phyloP scores from a whole-genome alignment of 306 rosid genomes.

The Elaeagnus macrophylla region DNA sequence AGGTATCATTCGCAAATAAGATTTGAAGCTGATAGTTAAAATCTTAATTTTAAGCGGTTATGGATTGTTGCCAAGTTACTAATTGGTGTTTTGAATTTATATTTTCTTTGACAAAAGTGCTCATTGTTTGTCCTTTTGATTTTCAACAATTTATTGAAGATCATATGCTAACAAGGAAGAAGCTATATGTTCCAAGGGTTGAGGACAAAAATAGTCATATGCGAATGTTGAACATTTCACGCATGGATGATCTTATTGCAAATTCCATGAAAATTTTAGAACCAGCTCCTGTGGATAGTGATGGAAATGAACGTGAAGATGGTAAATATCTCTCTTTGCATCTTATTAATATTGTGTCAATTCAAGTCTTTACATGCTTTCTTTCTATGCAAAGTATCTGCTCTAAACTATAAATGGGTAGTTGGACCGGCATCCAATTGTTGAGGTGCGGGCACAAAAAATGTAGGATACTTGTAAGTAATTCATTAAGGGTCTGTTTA shows the following conservation, averaged over 20 bases:
- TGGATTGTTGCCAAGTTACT: conserved; percentile 1
- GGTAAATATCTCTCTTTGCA: conserved; percentile 39
- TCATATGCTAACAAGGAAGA: conserved; percentile 36
- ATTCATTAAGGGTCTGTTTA: no score
- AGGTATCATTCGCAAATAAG: conserved; percentile 22
- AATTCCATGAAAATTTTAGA: conserved; percentile 91
- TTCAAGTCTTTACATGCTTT: not conserved
- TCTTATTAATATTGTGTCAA: not conserved
- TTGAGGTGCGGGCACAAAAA: no score
- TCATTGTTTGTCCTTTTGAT: conserved; percentile 18
- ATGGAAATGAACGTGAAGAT: conserved; percentile 78
- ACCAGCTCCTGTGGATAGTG: conserved; percentile 67
- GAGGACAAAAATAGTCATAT: conserved; percentile 90
- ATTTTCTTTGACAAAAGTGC: not conserved
- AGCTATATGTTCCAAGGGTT: conserved; percentile 77
- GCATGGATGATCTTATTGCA: conserved; percentile 72
- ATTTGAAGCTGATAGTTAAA: not conserved
- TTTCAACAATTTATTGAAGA: conserved; percentile 22
- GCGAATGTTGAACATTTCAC: conserved; percentile 74
- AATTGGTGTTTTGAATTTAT: not conserved
- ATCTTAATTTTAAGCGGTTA: conserved; percentile 1
- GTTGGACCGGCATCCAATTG: no score
- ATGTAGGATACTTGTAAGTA: no score
- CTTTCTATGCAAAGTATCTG: not conserved
- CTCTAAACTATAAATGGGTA: not conserved